Base-by-base conservation (phyloP, 2,329 filamentous ascomycete species). In the Hawksworthiomyces lignivorus region DNA sequence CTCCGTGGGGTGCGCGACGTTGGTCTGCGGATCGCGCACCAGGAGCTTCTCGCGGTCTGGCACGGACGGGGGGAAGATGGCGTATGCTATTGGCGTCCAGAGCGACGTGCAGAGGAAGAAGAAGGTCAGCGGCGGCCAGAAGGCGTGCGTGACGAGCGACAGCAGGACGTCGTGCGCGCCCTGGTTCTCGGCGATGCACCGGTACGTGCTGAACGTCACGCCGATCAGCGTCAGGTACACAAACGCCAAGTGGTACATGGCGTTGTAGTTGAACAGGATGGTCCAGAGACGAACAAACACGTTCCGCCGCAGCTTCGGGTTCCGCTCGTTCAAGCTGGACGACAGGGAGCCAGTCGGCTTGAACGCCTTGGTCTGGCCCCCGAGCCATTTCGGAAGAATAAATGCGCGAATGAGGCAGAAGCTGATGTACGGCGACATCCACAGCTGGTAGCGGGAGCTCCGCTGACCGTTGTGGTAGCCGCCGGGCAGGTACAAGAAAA, bases 121-220 rank as follows among this genome's bases (percentile, higher is more conserved):
- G 59, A 75, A 79, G 1, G 73, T 70, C 36, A 79, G 52, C 1
- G 77, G 76, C 8, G 75, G 75, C 76, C 77, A 81, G 59, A 73
- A 73, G 9, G 73, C 74, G 55, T 80, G 75, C 0, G 75, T 78
- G 20, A 81, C 53, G 9, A 81, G 60, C 49, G 68, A 69, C 39
- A 72, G 53, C 15, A 77, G 60, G n/a, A 68, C 58, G 7, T 71
- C 70, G 60, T 72, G 73, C 63, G 75, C 75, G 60, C 67, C 72
- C 17, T 60, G 49, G 15, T 66, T 56, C 12, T 61, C 50, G 31
- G 60, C 54, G 50, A 72, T 66, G 53, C 67, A 44, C 20, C 46
- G 40, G 44, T 47, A 73, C 38, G 73, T 52, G 7, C 63, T 64
- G 35, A 73, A 68, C 5, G 62, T 68, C 6, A 69, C 62, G 42